A percentile compares a stretch with the other conserved stretches of the same genome.
Conservation (phyloP, 139 green algal species). For the Picochlorum costavermella region DNA sequence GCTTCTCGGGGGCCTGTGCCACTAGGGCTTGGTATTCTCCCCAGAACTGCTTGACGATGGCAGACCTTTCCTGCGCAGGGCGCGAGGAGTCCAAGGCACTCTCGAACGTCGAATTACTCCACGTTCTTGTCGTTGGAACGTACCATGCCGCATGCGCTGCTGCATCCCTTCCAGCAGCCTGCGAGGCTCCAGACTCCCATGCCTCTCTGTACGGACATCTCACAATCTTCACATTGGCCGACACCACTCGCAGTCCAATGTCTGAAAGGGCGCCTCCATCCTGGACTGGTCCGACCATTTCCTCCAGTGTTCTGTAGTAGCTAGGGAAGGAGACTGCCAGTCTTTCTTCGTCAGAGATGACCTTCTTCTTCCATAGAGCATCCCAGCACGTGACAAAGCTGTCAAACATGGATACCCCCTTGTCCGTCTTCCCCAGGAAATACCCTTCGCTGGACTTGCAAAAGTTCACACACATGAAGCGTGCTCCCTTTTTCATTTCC, state of each 20-base stretch:
- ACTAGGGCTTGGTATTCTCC: not conserved
- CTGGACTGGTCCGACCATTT: not conserved
- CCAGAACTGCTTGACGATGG: not conserved
- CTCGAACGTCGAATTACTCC: not conserved
- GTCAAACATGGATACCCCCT: not conserved
- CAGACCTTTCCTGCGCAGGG: not conserved
- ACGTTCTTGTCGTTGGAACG: not conserved
- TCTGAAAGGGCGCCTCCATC: not conserved
- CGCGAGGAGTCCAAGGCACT: not conserved
- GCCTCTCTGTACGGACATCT: not conserved
- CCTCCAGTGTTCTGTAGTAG: conserved; percentile 1
- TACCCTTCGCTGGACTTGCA: conserved; percentile 2
- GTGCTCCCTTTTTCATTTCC: conserved; percentile 1
- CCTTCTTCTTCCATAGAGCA: not conserved
- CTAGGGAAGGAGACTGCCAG: not conserved
- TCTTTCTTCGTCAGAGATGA: not conserved
- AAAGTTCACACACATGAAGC: not conserved
- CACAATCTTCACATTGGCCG: not conserved
- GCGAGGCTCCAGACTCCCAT: not conserved
- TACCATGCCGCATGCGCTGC: not conserved
- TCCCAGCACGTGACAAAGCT: not conserved
- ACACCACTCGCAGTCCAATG: not conserved
- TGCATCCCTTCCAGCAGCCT: not conserved
- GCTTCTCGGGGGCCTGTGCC: not conserved
- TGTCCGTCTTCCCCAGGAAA: not conserved